Conservation (phyloP, 805 yeast genomes). For the Suhomyces tanzawaensis region DNA sequence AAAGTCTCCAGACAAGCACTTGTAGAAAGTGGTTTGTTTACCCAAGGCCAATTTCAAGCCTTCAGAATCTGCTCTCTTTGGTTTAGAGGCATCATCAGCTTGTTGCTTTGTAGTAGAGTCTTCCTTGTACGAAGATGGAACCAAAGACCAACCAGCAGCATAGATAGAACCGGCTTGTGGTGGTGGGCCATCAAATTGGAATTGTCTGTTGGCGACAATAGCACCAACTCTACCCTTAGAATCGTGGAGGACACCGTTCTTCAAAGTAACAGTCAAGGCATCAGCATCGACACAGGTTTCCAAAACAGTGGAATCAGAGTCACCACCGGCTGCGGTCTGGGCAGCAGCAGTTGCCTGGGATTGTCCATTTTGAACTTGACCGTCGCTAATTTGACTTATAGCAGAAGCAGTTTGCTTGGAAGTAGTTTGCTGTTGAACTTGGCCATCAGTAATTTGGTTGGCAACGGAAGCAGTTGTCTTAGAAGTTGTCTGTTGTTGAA, state of each 20-base stretch:
- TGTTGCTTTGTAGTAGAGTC: slow-evolving; percentile 5
- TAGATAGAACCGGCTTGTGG: slow-evolving; percentile 56
- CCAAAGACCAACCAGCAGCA: slow-evolving; percentile 28
- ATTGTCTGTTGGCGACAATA: slow-evolving; percentile 78
- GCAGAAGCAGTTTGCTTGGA: slow-evolving; percentile 19
- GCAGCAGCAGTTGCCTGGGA: not conserved
- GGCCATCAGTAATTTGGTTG: slow-evolving; percentile 54
- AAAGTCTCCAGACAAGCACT: slow-evolving; percentile 73
- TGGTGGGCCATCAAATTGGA: slow-evolving; percentile 78
- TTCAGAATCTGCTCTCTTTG: slow-evolving; percentile 43
- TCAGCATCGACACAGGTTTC: slow-evolving; percentile 21
- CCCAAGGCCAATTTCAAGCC: slow-evolving; percentile 66
- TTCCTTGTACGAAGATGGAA: slow-evolving; percentile 16
- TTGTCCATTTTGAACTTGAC: slow-evolving; percentile 18
- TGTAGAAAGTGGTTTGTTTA: slow-evolving; percentile 59
- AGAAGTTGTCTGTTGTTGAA: slow-evolving; percentile 32
- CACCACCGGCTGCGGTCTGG: slow-evolving; percentile 4
- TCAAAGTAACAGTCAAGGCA: slow-evolving; percentile 55
- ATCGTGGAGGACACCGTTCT: slow-evolving; percentile 53
- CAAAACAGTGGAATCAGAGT: slow-evolving; percentile 7
- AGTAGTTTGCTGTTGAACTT: slow-evolving; percentile 38
- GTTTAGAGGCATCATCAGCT: slow-evolving; percentile 9
- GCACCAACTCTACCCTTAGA: slow-evolving; percentile 68
- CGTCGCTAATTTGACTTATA: slow-evolving; percentile 36
- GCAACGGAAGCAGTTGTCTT: slow-evolving; percentile 26